Percentiles rank a stretch among this genome's conserved stretches.
phyloP scores from a whole-genome alignment of 192 early-diverging fungal genomes.

The Coemansia sp. region DNA sequence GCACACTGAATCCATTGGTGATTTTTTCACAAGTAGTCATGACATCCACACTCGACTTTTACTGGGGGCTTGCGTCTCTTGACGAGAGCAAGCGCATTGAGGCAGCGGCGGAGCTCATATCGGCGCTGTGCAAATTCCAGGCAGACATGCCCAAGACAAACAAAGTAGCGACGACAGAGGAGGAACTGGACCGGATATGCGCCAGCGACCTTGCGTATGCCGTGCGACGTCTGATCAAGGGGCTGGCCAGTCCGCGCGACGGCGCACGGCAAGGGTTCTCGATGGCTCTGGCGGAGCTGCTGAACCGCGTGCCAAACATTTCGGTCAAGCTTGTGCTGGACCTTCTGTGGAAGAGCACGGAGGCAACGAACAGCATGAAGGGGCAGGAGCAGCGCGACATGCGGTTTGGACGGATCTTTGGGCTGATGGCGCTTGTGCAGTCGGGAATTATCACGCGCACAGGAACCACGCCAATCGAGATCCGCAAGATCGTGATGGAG shows the following conservation, averaged over 20 bases:
- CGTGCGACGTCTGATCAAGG: conserved; percentile 82
- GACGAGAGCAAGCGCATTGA: conserved; percentile 63
- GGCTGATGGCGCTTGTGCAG: conserved; percentile 76
- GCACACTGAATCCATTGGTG: neutral
- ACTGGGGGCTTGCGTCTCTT: conserved; percentile 80
- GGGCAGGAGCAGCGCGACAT: conserved; percentile 89
- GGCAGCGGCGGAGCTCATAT: conserved; percentile 67
- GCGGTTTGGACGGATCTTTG: conserved; percentile 91
- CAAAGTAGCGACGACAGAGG: conserved; percentile 58
- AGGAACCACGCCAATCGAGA: conserved; percentile 67
- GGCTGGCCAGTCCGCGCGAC: conserved; percentile 80
- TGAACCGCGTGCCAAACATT: conserved; percentile 47
- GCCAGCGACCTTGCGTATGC: conserved; percentile 85
- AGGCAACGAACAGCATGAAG: conserved; percentile 63
- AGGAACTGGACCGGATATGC: conserved; percentile 64
- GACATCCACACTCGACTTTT: conserved; percentile 63
- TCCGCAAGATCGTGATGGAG: conserved; percentile 66
- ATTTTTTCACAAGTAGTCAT: conserved; percentile 1
- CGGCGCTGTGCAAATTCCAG: conserved; percentile 59
- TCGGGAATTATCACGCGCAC: conserved; percentile 72
- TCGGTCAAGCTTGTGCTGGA: conserved; percentile 68
- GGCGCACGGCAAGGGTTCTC: conserved; percentile 95
- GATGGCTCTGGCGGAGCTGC: conserved; percentile 85
- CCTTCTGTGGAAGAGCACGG: conserved; percentile 66
- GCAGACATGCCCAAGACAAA: conserved; percentile 30